Base-by-base conservation (phyloP, 2,329 filamentous ascomycete species). In the Colletotrichum tamarilloi region DNA sequence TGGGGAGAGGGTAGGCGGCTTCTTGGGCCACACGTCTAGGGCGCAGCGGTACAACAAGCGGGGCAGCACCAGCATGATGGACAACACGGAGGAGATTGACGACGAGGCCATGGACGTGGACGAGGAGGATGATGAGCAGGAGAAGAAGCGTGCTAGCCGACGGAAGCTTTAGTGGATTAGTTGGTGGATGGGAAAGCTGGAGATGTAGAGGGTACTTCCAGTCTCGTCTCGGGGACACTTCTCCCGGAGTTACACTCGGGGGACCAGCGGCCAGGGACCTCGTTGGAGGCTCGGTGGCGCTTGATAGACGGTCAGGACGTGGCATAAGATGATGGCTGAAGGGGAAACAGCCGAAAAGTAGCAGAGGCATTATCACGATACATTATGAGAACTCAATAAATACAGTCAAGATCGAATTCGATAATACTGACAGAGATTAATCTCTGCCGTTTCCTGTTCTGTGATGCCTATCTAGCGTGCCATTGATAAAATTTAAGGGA, bases 71-170 rank as follows among this genome's bases (percentile, higher is more conserved):
- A 74, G 72, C 68, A 84, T 86, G 76, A 84, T 85, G 69, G 86
- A 88, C 60, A 81, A 83, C 62, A 78, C 85, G 57, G 83, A 83
- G 63, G 79, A 83, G 26, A 81, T 83, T 1, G 84, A 85, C 4
- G 85, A 86, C 35, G 87, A 88, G 74, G 85, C 83, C 56, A 89
- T 90, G 85, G 89, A 91, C 63, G 77, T 91, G 32, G 90, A 92
- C 59, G 86, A 88, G 12, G 86, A 86, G 5, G 84, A 87, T 5
- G 82, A 84, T 7, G 80, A 80, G 1, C 86, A 85, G 62, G 84
- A 80, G 74, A 87, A 84, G 83, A 89, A 87, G 79, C 83, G 87
- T 55, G 82, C 85, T 1, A 88, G 85, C 75, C 87, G 88, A 74
- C 84, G 88, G 69, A 91, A 90, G 83, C 83, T 91, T 74, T 90